phyloP scores from a whole-genome alignment of 768 basidiomycete genomes.

The Rhodotorula taiwanensis region DNA sequence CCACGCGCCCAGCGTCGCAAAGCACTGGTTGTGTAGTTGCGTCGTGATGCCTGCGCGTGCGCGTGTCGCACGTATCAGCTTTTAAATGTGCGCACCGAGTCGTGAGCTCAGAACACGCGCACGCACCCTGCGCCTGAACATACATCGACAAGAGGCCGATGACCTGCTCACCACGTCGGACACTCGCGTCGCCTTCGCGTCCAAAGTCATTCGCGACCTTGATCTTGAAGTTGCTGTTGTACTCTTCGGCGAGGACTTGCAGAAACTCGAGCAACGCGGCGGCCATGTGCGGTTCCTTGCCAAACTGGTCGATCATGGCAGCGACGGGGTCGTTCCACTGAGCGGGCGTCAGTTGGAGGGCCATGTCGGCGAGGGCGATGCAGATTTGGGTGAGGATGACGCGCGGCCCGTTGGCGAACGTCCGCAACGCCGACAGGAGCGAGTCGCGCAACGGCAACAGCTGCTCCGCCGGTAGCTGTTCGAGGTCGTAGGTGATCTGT shows the following conservation, averaged over 20 bases:
- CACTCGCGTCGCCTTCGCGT: conserved; percentile 44
- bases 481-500: conserved; percentile 90
- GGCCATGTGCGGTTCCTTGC: conserved; percentile 73
- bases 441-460: conserved; percentile 79
- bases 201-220: conserved; percentile 35
- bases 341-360: conserved; percentile 65
- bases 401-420: conserved; percentile 62
- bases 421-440: conserved; percentile 65
- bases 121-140: conserved; percentile 73
- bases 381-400: conserved; percentile 83
- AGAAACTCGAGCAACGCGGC: conserved; percentile 80
- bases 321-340: conserved; percentile 76
- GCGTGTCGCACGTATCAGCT: too few relatives aligned
- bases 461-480: conserved; percentile 70
- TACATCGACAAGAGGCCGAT: conserved; percentile 78
- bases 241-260: conserved; percentile 83
- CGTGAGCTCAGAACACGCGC: not conserved
- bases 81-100: too few relatives aligned
- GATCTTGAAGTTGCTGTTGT: conserved; percentile 57
- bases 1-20: conserved; percentile 81
- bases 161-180: conserved; percentile 60
- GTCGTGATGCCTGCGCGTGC: conserved; percentile 63
- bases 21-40: conserved; percentile 69
- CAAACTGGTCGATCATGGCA: conserved; percentile 74
- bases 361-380: conserved; percentile 80